phyloP scores from a whole-genome alignment of 2,329 filamentous ascomycete genomes.

The Tolypocladium inflatum region DNA sequence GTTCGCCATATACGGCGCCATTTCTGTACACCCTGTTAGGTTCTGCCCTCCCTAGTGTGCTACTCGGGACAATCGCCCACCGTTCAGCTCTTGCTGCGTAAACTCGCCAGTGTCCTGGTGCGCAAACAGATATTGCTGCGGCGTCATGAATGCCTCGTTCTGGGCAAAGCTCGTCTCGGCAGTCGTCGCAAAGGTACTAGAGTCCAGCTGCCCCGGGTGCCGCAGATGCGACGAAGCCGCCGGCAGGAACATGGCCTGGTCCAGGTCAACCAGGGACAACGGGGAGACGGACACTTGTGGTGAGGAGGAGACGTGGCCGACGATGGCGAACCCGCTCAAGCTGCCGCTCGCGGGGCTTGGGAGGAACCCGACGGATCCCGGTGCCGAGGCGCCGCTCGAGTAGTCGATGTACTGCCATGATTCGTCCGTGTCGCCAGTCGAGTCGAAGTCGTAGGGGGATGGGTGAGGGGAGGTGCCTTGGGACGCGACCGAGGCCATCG shows the following conservation, averaged over 20 bases:
- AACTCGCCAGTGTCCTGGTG: constrained; percentile 16
- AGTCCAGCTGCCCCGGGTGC: constrained; percentile 16
- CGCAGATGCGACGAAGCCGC: constrained; percentile 21
- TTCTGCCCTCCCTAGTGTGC: not conserved
- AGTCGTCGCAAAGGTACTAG: constrained; percentile 14
- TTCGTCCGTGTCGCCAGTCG: constrained; percentile 29
- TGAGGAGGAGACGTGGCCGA: constrained; percentile 25
- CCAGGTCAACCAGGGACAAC: constrained; percentile 27
- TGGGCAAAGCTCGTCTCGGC: constrained; percentile 20
- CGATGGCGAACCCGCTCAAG: constrained; percentile 38
- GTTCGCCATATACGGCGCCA: constrained; percentile 18
- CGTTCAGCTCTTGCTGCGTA: constrained; percentile 16
- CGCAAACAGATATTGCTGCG: constrained; percentile 29
- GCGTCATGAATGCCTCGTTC: constrained; percentile 22
- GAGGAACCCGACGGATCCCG: constrained; percentile 33
- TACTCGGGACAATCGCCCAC: constrained; percentile 12
- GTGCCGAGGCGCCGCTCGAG: constrained; percentile 20
- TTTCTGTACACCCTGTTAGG: constrained; percentile 11
- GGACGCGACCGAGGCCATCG: constrained; percentile 29
- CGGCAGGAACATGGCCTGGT: constrained; percentile 23
- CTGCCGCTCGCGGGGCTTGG: constrained; percentile 42
- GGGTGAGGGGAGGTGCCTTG: constrained; percentile 26
- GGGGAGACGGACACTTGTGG: constrained; percentile 30
- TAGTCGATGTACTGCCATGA: constrained; percentile 35
- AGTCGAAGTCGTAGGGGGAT: constrained; percentile 30